phyloP scores from a whole-genome alignment of 2,329 filamentous ascomycete species.

The Colletotrichum falcatum region DNA sequence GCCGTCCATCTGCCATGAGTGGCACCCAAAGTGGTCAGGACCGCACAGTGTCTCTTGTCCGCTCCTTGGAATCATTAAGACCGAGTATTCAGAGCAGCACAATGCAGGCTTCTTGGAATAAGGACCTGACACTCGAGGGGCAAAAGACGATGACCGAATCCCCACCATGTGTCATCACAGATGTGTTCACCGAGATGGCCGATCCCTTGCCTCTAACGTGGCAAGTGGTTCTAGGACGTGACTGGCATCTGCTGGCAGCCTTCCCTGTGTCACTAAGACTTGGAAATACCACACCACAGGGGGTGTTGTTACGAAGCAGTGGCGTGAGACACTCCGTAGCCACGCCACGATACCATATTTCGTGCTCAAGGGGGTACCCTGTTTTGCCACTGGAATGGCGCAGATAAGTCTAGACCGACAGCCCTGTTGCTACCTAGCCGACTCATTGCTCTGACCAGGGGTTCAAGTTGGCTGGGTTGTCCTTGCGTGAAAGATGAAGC shows the following conservation, averaged over 20 bases:
- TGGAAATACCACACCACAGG: slow-evolving; percentile 10
- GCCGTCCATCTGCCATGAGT: slow-evolving; percentile 23
- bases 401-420: neutral
- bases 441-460: neutral
- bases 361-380: neutral
- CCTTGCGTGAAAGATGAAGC: slow-evolving; percentile 7
- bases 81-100: neutral
- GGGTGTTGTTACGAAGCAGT: slow-evolving; percentile 3
- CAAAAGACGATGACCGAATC: neutral
- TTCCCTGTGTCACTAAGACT: slow-evolving; percentile 20
- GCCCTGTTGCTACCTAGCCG: neutral
- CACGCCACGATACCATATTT: neutral
- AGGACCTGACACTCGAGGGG: neutral
- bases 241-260: slow-evolving; percentile 21
- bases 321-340: slow-evolving; percentile 1
- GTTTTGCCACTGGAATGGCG: neutral
- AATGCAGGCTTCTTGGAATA: neutral
- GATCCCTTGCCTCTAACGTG: neutral
- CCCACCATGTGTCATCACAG: neutral
- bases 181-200: slow-evolving; percentile 2
- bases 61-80: neutral
- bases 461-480: neutral
- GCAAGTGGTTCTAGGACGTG: neutral
- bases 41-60: neutral
- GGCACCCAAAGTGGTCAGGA: neutral